These are phyloP conservation scores for Cyanidium caldarium DNA, from an alignment of 23 red algal species.

Conservation along the genomic window DNA sequence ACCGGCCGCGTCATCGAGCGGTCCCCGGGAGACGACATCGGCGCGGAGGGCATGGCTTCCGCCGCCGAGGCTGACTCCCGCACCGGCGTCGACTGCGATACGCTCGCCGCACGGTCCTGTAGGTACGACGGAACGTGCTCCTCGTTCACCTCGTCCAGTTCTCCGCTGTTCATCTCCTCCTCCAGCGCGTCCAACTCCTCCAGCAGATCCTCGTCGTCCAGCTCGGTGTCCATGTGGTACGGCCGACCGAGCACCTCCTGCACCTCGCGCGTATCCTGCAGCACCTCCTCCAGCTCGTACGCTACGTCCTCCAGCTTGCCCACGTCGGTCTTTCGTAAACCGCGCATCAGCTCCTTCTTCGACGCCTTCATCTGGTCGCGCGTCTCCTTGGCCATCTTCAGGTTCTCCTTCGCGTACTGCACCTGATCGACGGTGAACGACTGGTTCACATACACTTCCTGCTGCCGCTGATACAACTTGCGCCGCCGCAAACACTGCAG, in stretches of 20 bases:
- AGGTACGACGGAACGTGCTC: not conserved
- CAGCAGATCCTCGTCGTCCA: slow-evolving; percentile 12
- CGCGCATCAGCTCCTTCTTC: not conserved
- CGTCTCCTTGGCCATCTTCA: slow-evolving; percentile 6
- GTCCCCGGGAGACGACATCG: too few relatives aligned
- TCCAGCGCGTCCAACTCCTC: slow-evolving; percentile 18
- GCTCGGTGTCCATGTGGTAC: slow-evolving; percentile 4
- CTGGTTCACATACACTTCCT: slow-evolving; percentile 9
- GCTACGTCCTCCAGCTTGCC: slow-evolving; percentile 7
- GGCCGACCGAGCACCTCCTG: slow-evolving; percentile 10
- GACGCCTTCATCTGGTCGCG: slow-evolving; percentile 3
- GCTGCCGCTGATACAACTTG: slow-evolving; percentile 8
- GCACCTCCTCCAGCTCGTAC: slow-evolving; percentile 9
- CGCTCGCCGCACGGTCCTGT: not conserved
- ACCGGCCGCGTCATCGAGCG: too few relatives aligned
- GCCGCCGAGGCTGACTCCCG: too few relatives aligned
- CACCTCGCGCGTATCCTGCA: slow-evolving; percentile 13
- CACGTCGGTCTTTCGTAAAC: not conserved
- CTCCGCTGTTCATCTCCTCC: slow-evolving; percentile 7
- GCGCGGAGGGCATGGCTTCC: too few relatives aligned
- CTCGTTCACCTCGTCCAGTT: not conserved
- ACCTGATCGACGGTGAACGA: slow-evolving; percentile 13
- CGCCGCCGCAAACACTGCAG: not conserved
- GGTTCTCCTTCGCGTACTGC: slow-evolving; percentile 11
- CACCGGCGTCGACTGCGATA: too few relatives aligned